Base-by-base conservation (phyloP, 345 rosid genomes). In the Arabis alpina region DNA sequence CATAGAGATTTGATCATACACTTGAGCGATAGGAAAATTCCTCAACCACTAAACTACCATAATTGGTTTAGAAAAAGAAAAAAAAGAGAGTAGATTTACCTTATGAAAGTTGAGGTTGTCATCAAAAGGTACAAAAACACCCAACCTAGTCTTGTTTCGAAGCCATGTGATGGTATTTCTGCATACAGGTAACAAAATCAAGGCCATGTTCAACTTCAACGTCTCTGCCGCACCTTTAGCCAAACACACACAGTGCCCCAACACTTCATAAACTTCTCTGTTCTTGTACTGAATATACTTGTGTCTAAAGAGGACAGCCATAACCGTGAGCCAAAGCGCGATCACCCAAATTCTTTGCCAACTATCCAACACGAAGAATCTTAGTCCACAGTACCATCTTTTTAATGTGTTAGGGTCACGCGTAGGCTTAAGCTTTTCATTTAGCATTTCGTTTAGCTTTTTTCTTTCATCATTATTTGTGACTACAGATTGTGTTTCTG, bases 151-250 rank as follows among this genome's bases (percentile, higher is more conserved):
- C 70, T 81, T 86, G 73, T 83, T 84, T 75, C 91, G 80, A 51
- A 88, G 85, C 91, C 94, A 86, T 27, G 94, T 88, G 79, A 88
- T 72, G 39, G 91, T 86, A 64, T 88, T 86, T 42, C 91, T 73
- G 66, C 94, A 88, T n/a, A 86, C 91, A 1, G 94, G 91, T 10
- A 88, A 64, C 34, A 88, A 51, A 69, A 88, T 83, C 39, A 88
- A 55, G 23, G 94, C 94, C 94, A 88, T 88, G 36, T 88, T 88
- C 10, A 88, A 71, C 69, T 88, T 88, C 1, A 88, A 70, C 1
- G 82, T 86, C 79, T 88, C 94, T 2, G 89, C 94, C 16, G 87
- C 82, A 15, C 95, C 88, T 62, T 88, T 88, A 11, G 95, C 95
- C 25, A 83, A 55, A 77, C 91, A 86, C 5, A 85, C 91, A 48